These are phyloP conservation scores for Lathyrus sativus DNA, from an alignment of 306 rosid species.

Conservation along the genomic window DNA sequence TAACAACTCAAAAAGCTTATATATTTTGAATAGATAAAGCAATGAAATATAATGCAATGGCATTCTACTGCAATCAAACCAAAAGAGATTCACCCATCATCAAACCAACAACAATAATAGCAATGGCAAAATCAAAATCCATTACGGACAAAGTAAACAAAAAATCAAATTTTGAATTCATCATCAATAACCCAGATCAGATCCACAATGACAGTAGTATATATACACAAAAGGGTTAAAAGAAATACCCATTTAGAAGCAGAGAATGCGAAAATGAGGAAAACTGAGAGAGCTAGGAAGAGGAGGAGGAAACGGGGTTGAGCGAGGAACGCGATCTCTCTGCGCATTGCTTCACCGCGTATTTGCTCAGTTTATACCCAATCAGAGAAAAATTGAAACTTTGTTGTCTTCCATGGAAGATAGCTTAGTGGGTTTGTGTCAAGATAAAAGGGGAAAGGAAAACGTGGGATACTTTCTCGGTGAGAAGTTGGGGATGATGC, in stretches of 20 bases:
- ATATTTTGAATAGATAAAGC: background rate
- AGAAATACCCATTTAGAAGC: constrained; percentile 26
- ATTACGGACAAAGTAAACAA: background rate
- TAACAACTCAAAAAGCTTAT: background rate
- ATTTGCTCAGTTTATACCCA: background rate
- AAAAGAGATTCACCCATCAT: background rate
- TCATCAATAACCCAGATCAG: constrained; percentile 30
- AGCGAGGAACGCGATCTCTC: constrained; percentile 54
- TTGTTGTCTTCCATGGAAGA: constrained; percentile 26
- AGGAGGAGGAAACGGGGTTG: constrained; percentile 61
- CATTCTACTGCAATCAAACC: constrained; percentile 11
- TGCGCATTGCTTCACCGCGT: constrained; percentile 47
- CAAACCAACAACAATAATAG: background rate
- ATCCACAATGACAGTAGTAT: constrained; percentile 5
- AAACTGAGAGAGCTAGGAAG: constrained; percentile 47
- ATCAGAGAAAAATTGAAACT: constrained; percentile 31
- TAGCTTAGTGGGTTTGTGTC: constrained; percentile 23
- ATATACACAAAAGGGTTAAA: background rate
- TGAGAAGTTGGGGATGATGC: constrained; percentile 3
- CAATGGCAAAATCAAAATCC: background rate
- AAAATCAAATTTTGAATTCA: background rate
- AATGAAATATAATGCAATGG: constrained; percentile 1
- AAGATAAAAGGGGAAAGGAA: background rate
- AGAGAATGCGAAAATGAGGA: constrained; percentile 56
- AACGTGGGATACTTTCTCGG: constrained; percentile 4